Base-by-base conservation (phyloP, 2,329 filamentous ascomycete species). In the Talaromyces amestolkiae region DNA sequence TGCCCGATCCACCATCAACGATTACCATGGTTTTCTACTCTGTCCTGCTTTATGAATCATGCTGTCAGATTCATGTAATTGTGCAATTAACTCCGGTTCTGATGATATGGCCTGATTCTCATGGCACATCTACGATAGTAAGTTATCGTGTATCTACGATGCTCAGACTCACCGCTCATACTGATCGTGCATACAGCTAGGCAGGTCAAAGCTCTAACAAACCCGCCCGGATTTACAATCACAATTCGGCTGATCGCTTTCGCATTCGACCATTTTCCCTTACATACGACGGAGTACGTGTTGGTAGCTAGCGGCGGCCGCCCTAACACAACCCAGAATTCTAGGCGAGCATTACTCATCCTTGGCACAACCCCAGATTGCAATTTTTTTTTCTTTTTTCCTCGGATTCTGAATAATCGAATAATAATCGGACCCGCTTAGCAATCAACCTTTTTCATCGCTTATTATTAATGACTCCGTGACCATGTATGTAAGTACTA, bases 181-280 rank as follows among this genome's bases (percentile, higher is more conserved):
- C 49, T n/a, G 13, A 15, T 27, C 45, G 19, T 43, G 15, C 22
- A 15, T 39, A 39, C 45, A 13, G 27, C 22, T 22, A 15, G 13
- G 2, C n/a, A 15, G 43, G 51, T 37, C 51, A 19, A 35, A 35
- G 51, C 51, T 54, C 51, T 54, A 31, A 54, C 51, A 54, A 54
- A 54, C 27, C 51, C 31, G 51, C 31, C 17, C 51, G 51, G 51
- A 54, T 54, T 54, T 54, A 54, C n/a, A 54, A 35, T 54, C 49
- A 53, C 49, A 31, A 49, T 27, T 49, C 45, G 45, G 45, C 22
- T 51, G 27, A 53, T 53, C 49, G 49, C 17, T 54, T 33, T 54
- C 31, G 19, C 8, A 56, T 56, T 56, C 53, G 53, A 56, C 53
- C 53, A 22, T 24, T 37, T 37, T 56, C 51, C 51, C n/a, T 45